Evolutionary conservation across 2,329 filamentous ascomycete genomes (phyloP).

Genomic region (Metarhizium anisopliae): DNA sequence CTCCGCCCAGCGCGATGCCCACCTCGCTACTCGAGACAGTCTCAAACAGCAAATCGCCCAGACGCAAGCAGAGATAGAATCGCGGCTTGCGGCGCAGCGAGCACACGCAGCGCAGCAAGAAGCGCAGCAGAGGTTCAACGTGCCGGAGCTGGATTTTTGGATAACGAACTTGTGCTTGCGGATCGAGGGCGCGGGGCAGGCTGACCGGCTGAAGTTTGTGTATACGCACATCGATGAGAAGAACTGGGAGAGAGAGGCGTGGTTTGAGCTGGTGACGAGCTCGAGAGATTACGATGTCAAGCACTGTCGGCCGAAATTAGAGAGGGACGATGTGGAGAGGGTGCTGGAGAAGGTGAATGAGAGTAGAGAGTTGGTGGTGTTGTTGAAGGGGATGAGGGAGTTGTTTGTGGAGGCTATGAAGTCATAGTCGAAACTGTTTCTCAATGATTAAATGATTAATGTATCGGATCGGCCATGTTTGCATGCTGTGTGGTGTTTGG

Average conservation of each 20-base stretch:
- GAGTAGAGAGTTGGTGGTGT: conserved; percentile 58
- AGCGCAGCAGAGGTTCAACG: conserved; percentile 77
- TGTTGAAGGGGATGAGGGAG: conserved; percentile 77
- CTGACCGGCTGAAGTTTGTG: conserved; percentile 82
- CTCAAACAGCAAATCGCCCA: conserved; percentile 55
- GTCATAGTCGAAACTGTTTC: conserved; percentile 13
- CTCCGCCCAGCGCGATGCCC: conserved; percentile 50
- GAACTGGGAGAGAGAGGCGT: conserved; percentile 81
- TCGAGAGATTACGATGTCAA: conserved; percentile 78
- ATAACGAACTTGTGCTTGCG: conserved; percentile 79
- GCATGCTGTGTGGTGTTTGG: neutral
- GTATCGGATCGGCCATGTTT: neutral
- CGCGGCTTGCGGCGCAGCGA: conserved; percentile 60
- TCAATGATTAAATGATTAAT: neutral
- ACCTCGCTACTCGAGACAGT: conserved; percentile 45
- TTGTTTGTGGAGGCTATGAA: conserved; percentile 63
- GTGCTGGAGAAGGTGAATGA: conserved; percentile 78
- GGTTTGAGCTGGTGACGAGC: conserved; percentile 83
- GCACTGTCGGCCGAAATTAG: conserved; percentile 73
- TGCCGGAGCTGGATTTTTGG: conserved; percentile 94
- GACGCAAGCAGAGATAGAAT: conserved; percentile 61
- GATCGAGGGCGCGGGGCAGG: conserved; percentile 79
- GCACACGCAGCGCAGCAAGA: conserved; percentile 68
- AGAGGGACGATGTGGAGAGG: conserved; percentile 66
- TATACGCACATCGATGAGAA: conserved; percentile 81